phyloP scores from a whole-genome alignment of 2,329 filamentous ascomycete species.

The Colletotrichum tabaci region DNA sequence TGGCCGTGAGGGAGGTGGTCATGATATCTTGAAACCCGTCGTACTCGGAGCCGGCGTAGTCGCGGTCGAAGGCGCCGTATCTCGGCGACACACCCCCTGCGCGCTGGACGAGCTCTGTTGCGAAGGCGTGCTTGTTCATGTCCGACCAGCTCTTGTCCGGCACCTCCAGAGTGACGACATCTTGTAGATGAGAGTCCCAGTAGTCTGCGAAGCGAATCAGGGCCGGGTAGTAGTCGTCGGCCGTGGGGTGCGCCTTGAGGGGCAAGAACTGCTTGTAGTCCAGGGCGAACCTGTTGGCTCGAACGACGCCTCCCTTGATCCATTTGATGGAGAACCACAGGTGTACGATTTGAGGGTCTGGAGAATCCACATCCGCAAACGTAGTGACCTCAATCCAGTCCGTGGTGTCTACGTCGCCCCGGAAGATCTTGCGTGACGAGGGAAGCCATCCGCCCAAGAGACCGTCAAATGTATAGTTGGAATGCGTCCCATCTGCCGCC shows the following conservation, averaged over 20 bases:
- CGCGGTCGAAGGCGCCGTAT: slow-evolving; percentile 26
- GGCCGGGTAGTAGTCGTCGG: slow-evolving; percentile 24
- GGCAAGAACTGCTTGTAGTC: slow-evolving; percentile 24
- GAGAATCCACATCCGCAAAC: slow-evolving; percentile 28
- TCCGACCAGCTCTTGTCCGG: slow-evolving; percentile 6
- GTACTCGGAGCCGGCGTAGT: slow-evolving; percentile 20
- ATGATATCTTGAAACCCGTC: slow-evolving; percentile 14
- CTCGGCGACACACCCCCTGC: slow-evolving; percentile 15
- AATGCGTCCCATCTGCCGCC: slow-evolving; percentile 4
- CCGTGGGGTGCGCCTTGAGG: slow-evolving; percentile 17
- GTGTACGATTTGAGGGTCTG: slow-evolving; percentile 17
- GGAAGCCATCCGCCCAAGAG: slow-evolving; percentile 19
- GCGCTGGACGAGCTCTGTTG: slow-evolving; percentile 17
- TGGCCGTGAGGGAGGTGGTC: too few species aligned
- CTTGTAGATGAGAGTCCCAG: slow-evolving; percentile 9
- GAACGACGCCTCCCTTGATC: slow-evolving; percentile 17
- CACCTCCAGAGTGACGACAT: background rate
- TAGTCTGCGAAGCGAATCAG: slow-evolving; percentile 25
- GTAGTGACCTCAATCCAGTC: slow-evolving; percentile 22
- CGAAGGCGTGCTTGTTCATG: slow-evolving; percentile 27
- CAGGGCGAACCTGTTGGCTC: slow-evolving; percentile 9
- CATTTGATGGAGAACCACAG: slow-evolving; percentile 16
- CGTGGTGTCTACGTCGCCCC: background rate
- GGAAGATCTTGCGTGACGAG: slow-evolving; percentile 23
- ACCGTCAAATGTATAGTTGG: slow-evolving; percentile 10